Evolutionary conservation across 805 yeast genomes (phyloP).

Genomic region (Wickerhamomyces pijperi): DNA sequence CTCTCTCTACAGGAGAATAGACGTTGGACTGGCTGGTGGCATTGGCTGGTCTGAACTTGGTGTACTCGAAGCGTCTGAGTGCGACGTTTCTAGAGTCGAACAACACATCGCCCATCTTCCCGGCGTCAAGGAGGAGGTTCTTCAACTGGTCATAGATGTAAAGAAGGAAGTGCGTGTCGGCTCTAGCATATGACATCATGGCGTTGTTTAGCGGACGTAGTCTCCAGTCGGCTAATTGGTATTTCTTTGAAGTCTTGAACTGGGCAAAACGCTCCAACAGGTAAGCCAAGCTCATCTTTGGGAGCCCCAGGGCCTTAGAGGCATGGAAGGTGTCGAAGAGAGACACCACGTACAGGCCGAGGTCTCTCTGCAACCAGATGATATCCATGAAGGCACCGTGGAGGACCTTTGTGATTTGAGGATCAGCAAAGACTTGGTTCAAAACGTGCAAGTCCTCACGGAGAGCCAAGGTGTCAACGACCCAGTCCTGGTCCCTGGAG

Average conservation of each 20-base stretch:
- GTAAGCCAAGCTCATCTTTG: slow-evolving; percentile 76
- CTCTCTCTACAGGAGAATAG: slow-evolving; percentile 39
- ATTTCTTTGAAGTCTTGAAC: slow-evolving; percentile 85
- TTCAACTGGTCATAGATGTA: slow-evolving; percentile 69
- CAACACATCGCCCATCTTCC: slow-evolving; percentile 50
- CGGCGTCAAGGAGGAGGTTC: slow-evolving; percentile 42
- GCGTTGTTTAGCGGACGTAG: slow-evolving; percentile 68
- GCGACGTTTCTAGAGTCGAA: slow-evolving; percentile 74
- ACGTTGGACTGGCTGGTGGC: slow-evolving; percentile 21
- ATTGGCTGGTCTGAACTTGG: slow-evolving; percentile 42
- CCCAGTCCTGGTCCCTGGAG: slow-evolving; percentile 69
- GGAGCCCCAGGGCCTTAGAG: slow-evolving; percentile 64
- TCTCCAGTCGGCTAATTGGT: slow-evolving; percentile 96
- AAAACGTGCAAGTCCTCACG: slow-evolving; percentile 58
- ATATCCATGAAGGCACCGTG: slow-evolving; percentile 98
- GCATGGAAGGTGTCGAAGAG: slow-evolving; percentile 93
- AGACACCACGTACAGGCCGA: slow-evolving; percentile 83
- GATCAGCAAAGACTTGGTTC: slow-evolving; percentile 73
- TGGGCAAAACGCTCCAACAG: slow-evolving; percentile 69
- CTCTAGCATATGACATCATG: slow-evolving; percentile 79
- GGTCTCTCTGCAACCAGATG: slow-evolving; percentile 91
- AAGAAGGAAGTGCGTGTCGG: slow-evolving; percentile 88
- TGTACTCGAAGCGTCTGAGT: slow-evolving; percentile 68
- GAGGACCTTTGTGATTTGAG: slow-evolving; percentile 71
- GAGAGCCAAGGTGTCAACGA: slow-evolving; percentile 74